Conservation (phyloP, 495 filamentous ascomycete species). For the Penicillium egyptiacum region DNA sequence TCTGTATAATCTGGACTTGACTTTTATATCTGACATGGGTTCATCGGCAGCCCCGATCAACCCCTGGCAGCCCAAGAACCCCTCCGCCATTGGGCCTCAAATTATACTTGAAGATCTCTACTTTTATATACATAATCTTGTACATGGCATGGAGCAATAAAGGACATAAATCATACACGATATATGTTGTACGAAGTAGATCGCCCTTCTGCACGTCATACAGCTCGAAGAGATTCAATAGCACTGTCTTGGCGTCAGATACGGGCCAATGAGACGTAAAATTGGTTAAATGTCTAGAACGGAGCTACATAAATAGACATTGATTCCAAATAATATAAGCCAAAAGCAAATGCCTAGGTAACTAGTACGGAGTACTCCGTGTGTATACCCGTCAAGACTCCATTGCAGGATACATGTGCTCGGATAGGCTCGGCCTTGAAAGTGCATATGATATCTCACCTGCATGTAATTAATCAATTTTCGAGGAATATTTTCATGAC, state of each 20-base stretch:
- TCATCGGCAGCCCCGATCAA: conserved; percentile 29
- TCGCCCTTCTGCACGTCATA: not conserved
- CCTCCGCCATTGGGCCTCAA: conserved; percentile 7
- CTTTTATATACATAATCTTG: too few relatives aligned
- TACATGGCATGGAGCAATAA: not conserved
- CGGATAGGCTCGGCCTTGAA: not conserved
- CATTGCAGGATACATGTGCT: too few relatives aligned
- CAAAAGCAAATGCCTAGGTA: not conserved
- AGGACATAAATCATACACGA: not conserved
- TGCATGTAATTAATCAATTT: conserved; percentile 10
- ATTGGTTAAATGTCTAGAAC: not conserved
- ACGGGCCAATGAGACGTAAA: not conserved
- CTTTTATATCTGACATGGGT: conserved; percentile 28
- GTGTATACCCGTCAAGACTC: not conserved
- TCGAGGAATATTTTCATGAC: conserved; percentile 8
- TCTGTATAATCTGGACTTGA: not conserved
- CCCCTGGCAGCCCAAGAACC: conserved; percentile 13
- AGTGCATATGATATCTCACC: conserved; percentile 14
- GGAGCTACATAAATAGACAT: not conserved
- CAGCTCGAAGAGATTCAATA: not conserved
- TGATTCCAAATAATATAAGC: not conserved
- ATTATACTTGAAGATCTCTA: not conserved
- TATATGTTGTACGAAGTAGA: not conserved
- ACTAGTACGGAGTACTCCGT: not conserved
- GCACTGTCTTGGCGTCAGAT: not conserved